Conservation (phyloP, 306 rosid species). For the Trichosanthes cucumerina region DNA sequence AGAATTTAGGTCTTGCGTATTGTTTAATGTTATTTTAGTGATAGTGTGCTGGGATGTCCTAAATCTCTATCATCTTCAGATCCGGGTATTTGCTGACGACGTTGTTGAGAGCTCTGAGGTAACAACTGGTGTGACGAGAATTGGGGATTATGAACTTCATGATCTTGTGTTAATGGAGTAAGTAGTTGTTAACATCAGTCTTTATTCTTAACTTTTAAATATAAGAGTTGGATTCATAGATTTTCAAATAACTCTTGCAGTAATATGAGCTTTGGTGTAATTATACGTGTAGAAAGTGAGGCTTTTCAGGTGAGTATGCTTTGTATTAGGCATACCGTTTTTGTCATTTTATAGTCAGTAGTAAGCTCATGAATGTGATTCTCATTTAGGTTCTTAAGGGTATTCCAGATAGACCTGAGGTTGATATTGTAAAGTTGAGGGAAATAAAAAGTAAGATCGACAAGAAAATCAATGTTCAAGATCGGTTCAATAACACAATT, state of each 20-base stretch:
- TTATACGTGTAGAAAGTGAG: conserved; percentile 93
- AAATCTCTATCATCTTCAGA: conserved; percentile 30
- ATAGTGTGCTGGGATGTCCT: conserved; percentile 13
- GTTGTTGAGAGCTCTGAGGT: conserved; percentile 99
- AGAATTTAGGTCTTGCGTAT: background rate
- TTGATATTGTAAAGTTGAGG: conserved; percentile 67
- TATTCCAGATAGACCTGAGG: conserved; percentile 84
- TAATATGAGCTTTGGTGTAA: conserved; percentile 80
- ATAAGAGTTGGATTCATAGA: background rate
- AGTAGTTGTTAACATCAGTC: conserved; percentile 15
- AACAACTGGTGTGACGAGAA: conserved; percentile 79
- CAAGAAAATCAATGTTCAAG: conserved; percentile 73
- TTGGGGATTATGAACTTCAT: conserved; percentile 93
- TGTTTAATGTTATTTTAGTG: no score
- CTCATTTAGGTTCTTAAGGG: conserved; percentile 83
- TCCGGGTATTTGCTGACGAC: conserved; percentile 97
- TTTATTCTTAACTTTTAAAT: background rate
- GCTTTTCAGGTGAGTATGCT: conserved; percentile 79
- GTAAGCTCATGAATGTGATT: conserved; percentile 11
- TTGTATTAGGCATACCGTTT: background rate
- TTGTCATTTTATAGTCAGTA: background rate
- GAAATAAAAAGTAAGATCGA: conserved; percentile 91
- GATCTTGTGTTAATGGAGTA: conserved; percentile 96
- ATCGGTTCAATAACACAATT: conserved; percentile 56
- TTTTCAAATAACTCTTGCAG: conserved; percentile 43